phyloP scores from a whole-genome alignment of 495 filamentous ascomycete genomes.

The Mytilinidion resinicola region DNA sequence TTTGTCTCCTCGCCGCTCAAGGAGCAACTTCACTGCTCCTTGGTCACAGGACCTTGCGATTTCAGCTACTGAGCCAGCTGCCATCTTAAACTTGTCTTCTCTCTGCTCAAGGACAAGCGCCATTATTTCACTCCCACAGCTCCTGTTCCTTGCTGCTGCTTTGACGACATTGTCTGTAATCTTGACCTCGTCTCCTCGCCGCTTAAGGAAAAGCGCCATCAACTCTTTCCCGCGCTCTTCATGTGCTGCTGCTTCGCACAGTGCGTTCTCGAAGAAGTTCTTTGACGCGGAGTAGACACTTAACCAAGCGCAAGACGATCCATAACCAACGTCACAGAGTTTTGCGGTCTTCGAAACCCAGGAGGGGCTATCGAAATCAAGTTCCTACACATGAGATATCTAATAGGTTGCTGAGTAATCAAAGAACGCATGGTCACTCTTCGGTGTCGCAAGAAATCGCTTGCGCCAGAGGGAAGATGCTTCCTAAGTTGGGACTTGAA shows the following conservation, averaged over 20 bases:
- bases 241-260: background rate
- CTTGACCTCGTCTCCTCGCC: slow-evolving; percentile 12
- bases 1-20: background rate
- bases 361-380: background rate
- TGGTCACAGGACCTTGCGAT: background rate
- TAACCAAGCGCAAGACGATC: background rate
- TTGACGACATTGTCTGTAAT: slow-evolving; percentile 11
- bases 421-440: background rate
- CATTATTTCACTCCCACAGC: background rate
- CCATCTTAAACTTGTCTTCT: background rate
- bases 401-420: background rate
- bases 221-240: slow-evolving; percentile 4
- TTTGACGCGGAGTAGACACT: too few species aligned
- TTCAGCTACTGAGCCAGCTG: background rate
- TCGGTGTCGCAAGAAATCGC: too few species aligned
- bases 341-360: background rate
- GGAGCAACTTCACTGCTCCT: background rate
- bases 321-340: background rate
- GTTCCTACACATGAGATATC: background rate
- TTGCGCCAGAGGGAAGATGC: too few species aligned
- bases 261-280: background rate
- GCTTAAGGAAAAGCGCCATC: slow-evolving; percentile 12
- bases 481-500: too few species aligned
- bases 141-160: background rate
- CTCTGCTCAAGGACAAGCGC: background rate